Base-by-base conservation (phyloP, 495 filamentous ascomycete genomes). In the Pyronema domesticum region DNA sequence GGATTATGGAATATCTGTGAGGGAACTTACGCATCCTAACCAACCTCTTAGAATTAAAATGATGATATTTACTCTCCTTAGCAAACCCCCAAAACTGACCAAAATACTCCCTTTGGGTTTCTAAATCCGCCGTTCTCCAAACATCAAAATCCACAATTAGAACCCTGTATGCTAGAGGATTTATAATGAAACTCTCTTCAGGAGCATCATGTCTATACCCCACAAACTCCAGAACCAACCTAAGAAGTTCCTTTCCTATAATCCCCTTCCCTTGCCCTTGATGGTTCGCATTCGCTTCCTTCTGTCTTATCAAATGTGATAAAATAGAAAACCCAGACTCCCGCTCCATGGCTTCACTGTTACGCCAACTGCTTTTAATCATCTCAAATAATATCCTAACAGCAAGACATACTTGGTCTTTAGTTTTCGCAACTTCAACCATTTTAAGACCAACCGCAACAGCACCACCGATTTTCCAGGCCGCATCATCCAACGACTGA, bases 321-420 rank as follows among this genome's bases (percentile, higher is more conserved):
- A 96, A 71, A n/a, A 95, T 82, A 11, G 83, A 82, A 65, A 94
- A 98, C 9, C 89, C 91, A 61, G 88, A 94, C 53, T 94, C 89
- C 63, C 80, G 80, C 68, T 98, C 91, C 86, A 98, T 94, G 47
- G 89, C 89, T 68, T 98, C 91, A 61, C 93, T 96, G 58, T 95
- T 96, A 59, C 91, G 78, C 91, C 91, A 98, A 65, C 81, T 95
- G 46, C 82, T 80, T 62, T 83, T 79, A 13, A 94, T 80, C 51
- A 82, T 81, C 63, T 82, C 79, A 57, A 95, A 86, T 43, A 94
- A 71, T 50, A 91, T 82, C 58, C 88, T 78, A 9, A 94, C 80
- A 3, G 88, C 81, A 37, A 83, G 74, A n/a, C 85, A 70, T 37
- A 86, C 74, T 34, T 75, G 78, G 43, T 84, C 76, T 8, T 74